phyloP scores from a whole-genome alignment of 164 flowering plant genomes.

The Euptelea pleiosperma region DNA sequence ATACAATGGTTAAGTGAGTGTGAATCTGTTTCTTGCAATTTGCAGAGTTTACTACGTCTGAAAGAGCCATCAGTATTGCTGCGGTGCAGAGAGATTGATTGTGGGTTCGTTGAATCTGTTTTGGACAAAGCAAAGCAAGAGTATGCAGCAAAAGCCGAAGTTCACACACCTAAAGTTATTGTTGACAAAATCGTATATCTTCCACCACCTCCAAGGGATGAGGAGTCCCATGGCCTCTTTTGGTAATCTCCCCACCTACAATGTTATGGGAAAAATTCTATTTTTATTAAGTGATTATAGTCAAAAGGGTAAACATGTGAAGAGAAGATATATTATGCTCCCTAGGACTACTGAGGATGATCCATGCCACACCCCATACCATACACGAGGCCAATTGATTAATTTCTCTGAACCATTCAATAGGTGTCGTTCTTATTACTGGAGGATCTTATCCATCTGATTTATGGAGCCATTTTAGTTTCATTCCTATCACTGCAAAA shows the following conservation, averaged over 20 bases:
- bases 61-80: constrained; percentile 58
- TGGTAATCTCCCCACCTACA: constrained; percentile 35
- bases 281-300: too few species aligned
- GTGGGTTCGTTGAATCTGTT: constrained; percentile 39
- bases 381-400: too few species aligned
- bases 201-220: constrained; percentile 54
- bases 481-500: too few species aligned
- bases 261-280: too few species aligned
- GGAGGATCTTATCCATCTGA: too few species aligned
- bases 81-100: constrained; percentile 61
- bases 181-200: constrained; percentile 45
- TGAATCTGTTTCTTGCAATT: background rate
- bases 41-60: constrained; percentile 51
- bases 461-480: too few species aligned
- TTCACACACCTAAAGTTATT: constrained; percentile 34
- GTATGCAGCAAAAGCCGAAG: constrained; percentile 47
- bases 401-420: too few species aligned
- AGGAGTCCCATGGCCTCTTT: constrained; percentile 37
- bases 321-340: too few species aligned
- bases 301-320: too few species aligned
- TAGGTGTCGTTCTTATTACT: too few species aligned
- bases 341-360: too few species aligned
- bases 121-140: constrained; percentile 43
- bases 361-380: too few species aligned
- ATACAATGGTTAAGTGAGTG: background rate